Evolutionary conservation across 2,329 filamentous ascomycete species (phyloP), one percentile per base, ranked within the genome.

Genomic region (Atkinsonella texensis): DNA sequence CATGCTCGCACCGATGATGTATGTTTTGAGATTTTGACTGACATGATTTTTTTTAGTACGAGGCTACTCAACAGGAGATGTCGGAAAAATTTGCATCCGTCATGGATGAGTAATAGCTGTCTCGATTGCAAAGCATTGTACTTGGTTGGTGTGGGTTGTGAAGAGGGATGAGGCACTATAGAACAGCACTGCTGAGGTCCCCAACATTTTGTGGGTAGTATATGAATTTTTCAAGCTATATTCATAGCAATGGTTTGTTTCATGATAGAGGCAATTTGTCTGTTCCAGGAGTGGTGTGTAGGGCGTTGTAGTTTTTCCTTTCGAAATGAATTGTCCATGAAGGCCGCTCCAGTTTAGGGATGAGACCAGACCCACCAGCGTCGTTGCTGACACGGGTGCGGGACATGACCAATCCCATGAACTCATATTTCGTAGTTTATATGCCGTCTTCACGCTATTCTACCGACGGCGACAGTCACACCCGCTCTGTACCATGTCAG

Each of bases 81-180:
- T 84, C 86, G 61, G 93, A 98, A 74, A 95, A 95, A 75, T 98
- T 98, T 73, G 93, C 93, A 48, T 84, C 89, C 40, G 91, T 98
- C 54, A 81, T 88, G 67, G 93, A 98, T 70, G 91, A 97, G 79
- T 98, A 89, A 70, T 52, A 46, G 49, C 46, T 51, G 46, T 46
- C 41, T 50, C 51, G 52, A 47, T 45, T n/a, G 7, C 20, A 33
- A 48, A 23, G 45, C 20, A 41, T 20, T 50, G 51, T 53, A 45
- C 39, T 32, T 50, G 35, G 49, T 47, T 33, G 28, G 39, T 40
- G 35, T 8, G 28, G 13, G 57, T 53, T 58, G 50, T 50, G 54
- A 49, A 55, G 52, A 57, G n/a, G 32, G 50, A 55, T 60, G 57
- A 56, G 56, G 55, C 58, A 54, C 52, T 60, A 62, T 65, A 66